Evolutionary conservation across 441 rosid species (phyloP), one percentile per base, ranked within the genome.

Genomic region (Populus tomentosa): DNA sequence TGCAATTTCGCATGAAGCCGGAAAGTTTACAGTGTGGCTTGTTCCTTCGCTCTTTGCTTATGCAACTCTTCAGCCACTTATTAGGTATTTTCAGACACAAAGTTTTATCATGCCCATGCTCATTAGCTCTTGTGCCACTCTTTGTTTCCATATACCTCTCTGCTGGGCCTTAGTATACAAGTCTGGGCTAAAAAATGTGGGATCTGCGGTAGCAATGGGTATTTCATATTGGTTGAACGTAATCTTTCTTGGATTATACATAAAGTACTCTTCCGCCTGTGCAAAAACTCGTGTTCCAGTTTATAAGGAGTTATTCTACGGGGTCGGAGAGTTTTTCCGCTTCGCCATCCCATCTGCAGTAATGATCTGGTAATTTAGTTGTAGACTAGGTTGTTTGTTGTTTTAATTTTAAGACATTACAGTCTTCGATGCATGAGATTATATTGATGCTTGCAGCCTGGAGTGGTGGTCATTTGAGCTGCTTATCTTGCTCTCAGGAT

Each of bases 401-500:
- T 10, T 0, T 4, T 50, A 50, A 50, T 16, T 50, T 50, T n/a
- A 20, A n/a, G 67, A 14, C 40, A 72, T 38, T 6, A 21, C 40
- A 26, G 32, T 70, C n/a, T 78, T 67, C 72, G 53, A 53, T 77
- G 59, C 1, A 10, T 62, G 67, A 46, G 10, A 1, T 68, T 62
- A 2, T 67, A 5, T 14, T 78, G 74, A 28, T 53, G 8, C 23
- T 46, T 46, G 80, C 81, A 94, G 98, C 87, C 88, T 93, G 26
- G 92, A 93, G 75, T 91, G 95, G 94, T 92, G 95, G 90, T 87
- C 95, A 64, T 93, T 82, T 78, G 95, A 94, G 85, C 79, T 90
- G 62, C 88, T 94, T 53, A 33, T 87, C 56, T 77, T 93, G 80
- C 84, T 89, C 26, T 94, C 97, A 2, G 98, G 98, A 62, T 79